Base-by-base conservation (phyloP, 2,329 filamentous ascomycete genomes). In the Phialemoniopsis sp. region DNA sequence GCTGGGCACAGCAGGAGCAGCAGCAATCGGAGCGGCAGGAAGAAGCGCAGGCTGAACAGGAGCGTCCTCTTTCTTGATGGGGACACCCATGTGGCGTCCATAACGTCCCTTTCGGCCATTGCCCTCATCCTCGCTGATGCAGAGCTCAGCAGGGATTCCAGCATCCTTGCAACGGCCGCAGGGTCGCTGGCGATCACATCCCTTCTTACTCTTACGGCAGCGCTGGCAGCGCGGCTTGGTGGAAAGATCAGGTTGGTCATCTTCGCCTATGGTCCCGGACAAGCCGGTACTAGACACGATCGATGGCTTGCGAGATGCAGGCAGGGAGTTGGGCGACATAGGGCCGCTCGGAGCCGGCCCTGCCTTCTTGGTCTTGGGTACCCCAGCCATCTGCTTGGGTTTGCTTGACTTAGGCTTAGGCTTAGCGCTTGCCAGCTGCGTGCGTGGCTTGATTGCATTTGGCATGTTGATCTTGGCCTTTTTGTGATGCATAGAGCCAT, bases 121-220 rank as follows among this genome's bases (percentile, higher is more conserved):
- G 48, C 89, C 89, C 65, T 98, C 93, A 54, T 98, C 93, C 64
- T 98, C 93, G 62, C 90, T 96, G 63, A 98, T 81, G 63, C 93
- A 98, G 48, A 91, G 88, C 51, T 97, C 93, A 43, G 89, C 82
- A 41, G 87, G 86, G 53, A 98, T 88, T 15, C 93, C 93, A 32
- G 93, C 93, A 66, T 98, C 93, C 61, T 89, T 89, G 79, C 93
- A 98, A 47, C 93, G 82, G 40, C 89, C 88, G 57, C 93, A 98
- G 19, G 93, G 93, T 30, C 93, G 84, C 66, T 97, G 93, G 42
- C 93, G 85, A 68, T 98, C 93, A 59, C 93, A 98, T 12, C 93
- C 93, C 68, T 98, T 98, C 76, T 98, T 98, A 69, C 91, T 97
- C 79, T 98, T 98, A 55, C 93, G 86, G 73, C 93, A 98, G 42